Base-by-base conservation (phyloP, 2,329 filamentous ascomycete species). In the Arachnomyces sp. region DNA sequence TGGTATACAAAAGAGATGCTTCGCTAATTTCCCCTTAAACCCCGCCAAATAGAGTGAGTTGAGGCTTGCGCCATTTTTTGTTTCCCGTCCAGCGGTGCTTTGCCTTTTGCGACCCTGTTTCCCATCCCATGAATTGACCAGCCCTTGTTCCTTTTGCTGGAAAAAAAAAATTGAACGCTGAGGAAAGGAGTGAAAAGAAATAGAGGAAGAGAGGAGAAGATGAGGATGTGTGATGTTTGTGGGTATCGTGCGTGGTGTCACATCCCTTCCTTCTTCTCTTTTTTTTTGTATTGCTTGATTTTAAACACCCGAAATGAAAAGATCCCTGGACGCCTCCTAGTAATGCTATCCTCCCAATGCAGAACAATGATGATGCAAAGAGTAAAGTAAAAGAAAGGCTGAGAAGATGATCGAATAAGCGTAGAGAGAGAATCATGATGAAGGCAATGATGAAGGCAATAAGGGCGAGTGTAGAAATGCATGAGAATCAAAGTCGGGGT, bases 61-160 rank as follows among this genome's bases (percentile, higher is more conserved):
- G 20, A 25, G 20, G 20, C 20, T 25, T 25, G 20, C 20, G 20
- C 20, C 32, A 28, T 14, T 16, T 29, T 17, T 29, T 25, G 13
- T 17, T 20, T n/a, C 39, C 39, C 33, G 39, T 28, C 39, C 39
- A 36, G 39, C 39, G 33, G 39, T 28, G 17, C n/a, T 17, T 29
- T 8, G 14, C 3, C 17, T 33, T n/a, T 3, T 28, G 15, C 8
- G 14, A 16, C 31, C 31, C 36, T 4, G 5, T 28, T 33, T 28
- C 33, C 6, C 13, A 33, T 5, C 9, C 5, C 14, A 16, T n/a
- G n/a, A n/a, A n/a, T n/a, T n/a, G n/a, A n/a, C n/a, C n/a, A n/a
- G n/a, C n/a, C n/a, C n/a, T n/a, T n/a, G n/a, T n/a, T n/a, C n/a
- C n/a, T n/a, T n/a, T n/a, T n/a, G n/a, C n/a, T n/a, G n/a, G n/a